These are phyloP conservation scores for Fraxinus anomala DNA, from an alignment of 257 asterid species.

Conservation along the genomic window DNA sequence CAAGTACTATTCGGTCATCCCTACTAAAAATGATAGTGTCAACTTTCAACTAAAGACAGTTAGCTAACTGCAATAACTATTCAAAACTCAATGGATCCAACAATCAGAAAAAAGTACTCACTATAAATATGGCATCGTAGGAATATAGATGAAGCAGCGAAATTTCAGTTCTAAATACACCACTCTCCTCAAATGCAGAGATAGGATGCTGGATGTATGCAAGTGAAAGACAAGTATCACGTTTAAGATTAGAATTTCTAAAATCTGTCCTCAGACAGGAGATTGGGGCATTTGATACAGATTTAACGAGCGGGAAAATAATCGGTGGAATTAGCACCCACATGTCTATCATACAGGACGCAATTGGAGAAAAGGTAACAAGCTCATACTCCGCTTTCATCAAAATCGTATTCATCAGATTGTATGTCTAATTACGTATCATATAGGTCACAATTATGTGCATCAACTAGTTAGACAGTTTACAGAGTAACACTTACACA, in stretches of 20 bases:
- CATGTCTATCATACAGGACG: conserved; percentile 76
- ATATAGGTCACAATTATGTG: not conserved
- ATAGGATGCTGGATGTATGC: conserved; percentile 90
- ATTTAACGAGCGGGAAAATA: conserved; percentile 66
- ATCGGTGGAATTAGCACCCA: conserved; percentile 68
- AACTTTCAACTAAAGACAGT: not conserved
- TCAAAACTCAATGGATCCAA: not conserved
- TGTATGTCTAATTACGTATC: not conserved
- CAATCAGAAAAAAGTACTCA: not conserved
- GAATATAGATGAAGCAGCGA: not conserved
- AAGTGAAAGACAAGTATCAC: conserved; percentile 75
- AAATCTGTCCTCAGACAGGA: conserved; percentile 68
- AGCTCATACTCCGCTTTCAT: not conserved
- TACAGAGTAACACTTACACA: not conserved
- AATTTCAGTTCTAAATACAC: conserved; percentile 1
- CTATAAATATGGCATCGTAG: not conserved
- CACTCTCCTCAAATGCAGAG: conserved; percentile 49
- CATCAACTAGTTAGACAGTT: not conserved
- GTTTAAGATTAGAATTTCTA: conserved; percentile 59
- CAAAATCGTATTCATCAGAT: not conserved
- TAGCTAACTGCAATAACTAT: not conserved
- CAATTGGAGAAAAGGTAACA: conserved; percentile 83
- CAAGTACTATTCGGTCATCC: not conserved
- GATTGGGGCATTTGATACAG: conserved; percentile 75
- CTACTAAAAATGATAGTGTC: not conserved